Conservation (phyloP, 805 yeast genomes). For the Suhomyces xylopsoci region DNA sequence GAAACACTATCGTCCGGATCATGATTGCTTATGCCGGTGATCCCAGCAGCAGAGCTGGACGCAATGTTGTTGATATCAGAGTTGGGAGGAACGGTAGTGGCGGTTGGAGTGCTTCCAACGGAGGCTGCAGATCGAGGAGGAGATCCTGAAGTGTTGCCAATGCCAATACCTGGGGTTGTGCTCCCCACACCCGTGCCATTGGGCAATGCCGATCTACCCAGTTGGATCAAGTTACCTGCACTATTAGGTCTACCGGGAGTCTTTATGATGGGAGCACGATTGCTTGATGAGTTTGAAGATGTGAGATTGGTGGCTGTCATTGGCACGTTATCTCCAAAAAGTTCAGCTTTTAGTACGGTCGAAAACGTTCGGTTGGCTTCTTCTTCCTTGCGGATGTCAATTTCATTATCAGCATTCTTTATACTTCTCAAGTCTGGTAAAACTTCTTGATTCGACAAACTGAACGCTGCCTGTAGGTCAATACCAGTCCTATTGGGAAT, state of each 20-base stretch:
- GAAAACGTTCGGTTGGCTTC: conserved; percentile 88
- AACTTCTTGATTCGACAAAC: conserved; percentile 47
- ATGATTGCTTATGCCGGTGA: neutral
- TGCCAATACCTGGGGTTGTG: neutral
- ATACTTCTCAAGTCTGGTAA: conserved; percentile 31
- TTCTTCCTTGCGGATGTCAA: conserved; percentile 65
- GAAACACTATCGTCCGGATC: conserved; percentile 14
- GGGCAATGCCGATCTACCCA: conserved; percentile 1
- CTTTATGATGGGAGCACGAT: conserved; percentile 5
- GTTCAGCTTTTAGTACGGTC: conserved; percentile 79
- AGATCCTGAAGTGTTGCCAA: conserved; percentile 3
- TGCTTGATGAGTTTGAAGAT: neutral
- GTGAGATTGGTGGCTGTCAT: conserved; percentile 38
- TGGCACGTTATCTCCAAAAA: conserved; percentile 86
- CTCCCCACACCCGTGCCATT: neutral
- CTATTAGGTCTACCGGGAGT: conserved; percentile 6
- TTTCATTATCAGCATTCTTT: conserved; percentile 48
- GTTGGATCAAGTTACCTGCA: conserved; percentile 6
- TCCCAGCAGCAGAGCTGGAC: neutral
- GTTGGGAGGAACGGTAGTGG: conserved; percentile 11
- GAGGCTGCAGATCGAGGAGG: conserved; percentile 10
- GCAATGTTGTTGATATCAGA: conserved; percentile 22
- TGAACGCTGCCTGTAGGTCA: conserved; percentile 82
- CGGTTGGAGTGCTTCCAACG: conserved; percentile 4
- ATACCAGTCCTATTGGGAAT: conserved; percentile 86